phyloP scores from a whole-genome alignment of 345 rosid genomes.

The Limnanthes douglasii region DNA sequence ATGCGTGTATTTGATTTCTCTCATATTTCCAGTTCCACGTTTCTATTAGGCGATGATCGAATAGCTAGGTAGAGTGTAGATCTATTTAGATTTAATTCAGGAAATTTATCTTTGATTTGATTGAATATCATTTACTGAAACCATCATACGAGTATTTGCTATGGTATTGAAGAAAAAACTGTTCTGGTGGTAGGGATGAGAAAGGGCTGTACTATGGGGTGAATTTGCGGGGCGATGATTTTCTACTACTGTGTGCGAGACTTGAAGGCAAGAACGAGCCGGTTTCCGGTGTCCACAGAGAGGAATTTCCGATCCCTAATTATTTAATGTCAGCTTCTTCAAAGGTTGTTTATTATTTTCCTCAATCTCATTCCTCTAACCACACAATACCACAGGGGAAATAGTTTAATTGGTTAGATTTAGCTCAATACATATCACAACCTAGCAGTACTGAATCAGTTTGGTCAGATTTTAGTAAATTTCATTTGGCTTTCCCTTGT shows the following conservation, averaged over 20 bases:
- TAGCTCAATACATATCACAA: not conserved
- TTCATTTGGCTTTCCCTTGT: too few relatives aligned
- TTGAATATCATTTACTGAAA: too few relatives aligned
- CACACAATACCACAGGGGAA: too few relatives aligned
- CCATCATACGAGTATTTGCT: too few relatives aligned
- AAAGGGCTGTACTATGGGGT: constrained; percentile 44
- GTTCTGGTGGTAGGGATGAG: constrained; percentile 23
- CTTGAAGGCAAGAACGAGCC: constrained; percentile 40
- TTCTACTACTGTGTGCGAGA: constrained; percentile 26
- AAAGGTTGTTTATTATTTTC: constrained; percentile 16
- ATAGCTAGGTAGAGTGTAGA: too few relatives aligned
- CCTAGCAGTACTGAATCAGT: too few relatives aligned
- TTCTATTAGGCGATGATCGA: too few relatives aligned
- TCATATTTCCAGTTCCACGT: too few relatives aligned
- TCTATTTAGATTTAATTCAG: too few relatives aligned
- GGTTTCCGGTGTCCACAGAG: constrained; percentile 25
- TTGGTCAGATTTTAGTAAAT: too few relatives aligned
- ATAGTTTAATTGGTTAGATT: not conserved
- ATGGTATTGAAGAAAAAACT: not conserved
- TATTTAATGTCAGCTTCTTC: constrained; percentile 18
- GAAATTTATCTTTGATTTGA: too few relatives aligned
- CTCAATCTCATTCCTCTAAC: not conserved
- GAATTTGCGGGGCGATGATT: constrained; percentile 27
- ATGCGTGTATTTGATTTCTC: not conserved
- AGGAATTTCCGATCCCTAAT: constrained; percentile 31